These are phyloP conservation scores for Ceratocystis alfenasii DNA, from an alignment of 2,329 filamentous ascomycete genomes.

Conservation along the genomic window DNA sequence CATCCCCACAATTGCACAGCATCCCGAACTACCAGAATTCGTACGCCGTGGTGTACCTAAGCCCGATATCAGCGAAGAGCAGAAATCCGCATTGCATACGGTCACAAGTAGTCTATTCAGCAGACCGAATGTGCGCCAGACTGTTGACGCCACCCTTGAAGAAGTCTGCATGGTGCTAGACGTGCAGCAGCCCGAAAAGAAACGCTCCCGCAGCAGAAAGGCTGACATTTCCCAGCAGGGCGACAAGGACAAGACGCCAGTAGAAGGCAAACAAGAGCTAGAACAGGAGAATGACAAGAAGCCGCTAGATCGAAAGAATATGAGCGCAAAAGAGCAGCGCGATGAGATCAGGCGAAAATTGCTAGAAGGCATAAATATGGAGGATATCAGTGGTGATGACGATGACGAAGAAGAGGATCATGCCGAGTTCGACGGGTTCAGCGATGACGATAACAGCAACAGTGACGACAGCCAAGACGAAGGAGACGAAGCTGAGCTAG, in stretches of 20 bases:
- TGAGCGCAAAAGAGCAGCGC: slow-evolving; percentile 22
- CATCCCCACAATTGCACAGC: slow-evolving; percentile 41
- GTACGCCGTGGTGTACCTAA: slow-evolving; percentile 39
- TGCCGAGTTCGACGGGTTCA: slow-evolving; percentile 23
- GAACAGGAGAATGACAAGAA: slow-evolving; percentile 22
- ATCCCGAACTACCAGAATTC: slow-evolving; percentile 39
- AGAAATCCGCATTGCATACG: slow-evolving; percentile 42
- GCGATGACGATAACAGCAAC: slow-evolving; percentile 24
- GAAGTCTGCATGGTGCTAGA: slow-evolving; percentile 39
- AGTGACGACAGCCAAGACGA: slow-evolving; percentile 27
- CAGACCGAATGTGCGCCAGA: slow-evolving; percentile 38
- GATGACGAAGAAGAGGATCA: slow-evolving; percentile 28
- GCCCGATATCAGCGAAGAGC: slow-evolving; percentile 41
- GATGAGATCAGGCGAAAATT: slow-evolving; percentile 17
- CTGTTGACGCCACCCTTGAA: slow-evolving; percentile 38
- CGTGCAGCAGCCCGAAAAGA: slow-evolving; percentile 38
- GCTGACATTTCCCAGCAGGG: slow-evolving; percentile 25
- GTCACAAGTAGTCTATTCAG: slow-evolving; percentile 48
- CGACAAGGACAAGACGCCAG: slow-evolving; percentile 23
- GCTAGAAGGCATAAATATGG: slow-evolving; percentile 20
- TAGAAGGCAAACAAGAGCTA: slow-evolving; percentile 25
- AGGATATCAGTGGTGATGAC: slow-evolving; percentile 25
- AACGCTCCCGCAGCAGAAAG: slow-evolving; percentile 27
- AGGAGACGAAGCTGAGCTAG: slow-evolving; percentile 27
- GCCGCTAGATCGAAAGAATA: slow-evolving; percentile 27